Evolutionary conservation across 495 filamentous ascomycete species (phyloP), one percentile per base, ranked within the genome.

Genomic region (Xylaria flabelliformis): DNA sequence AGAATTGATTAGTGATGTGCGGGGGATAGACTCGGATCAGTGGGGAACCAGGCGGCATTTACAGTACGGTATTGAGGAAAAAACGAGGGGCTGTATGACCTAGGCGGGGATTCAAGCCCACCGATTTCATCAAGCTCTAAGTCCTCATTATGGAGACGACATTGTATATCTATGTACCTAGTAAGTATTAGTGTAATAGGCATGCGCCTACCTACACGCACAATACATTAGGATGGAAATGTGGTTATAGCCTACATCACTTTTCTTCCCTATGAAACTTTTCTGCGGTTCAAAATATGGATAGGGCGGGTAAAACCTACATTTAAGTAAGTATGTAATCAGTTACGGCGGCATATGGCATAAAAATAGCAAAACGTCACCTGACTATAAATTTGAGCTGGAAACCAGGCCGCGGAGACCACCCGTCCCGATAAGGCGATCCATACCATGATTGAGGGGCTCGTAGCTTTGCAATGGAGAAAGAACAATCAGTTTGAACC

Each of bases 361-460:
- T 69, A 59, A 69, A 69, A 70, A 59, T 70, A 69, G 55, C 55
- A 69, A 44, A 50, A 24, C 56, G 67, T 70, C 68, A 70, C 68
- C 68, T 70, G 68, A 70, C 68, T 46, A 5, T 32, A 53, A 63
- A 50, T 53, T 29, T 53, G 68, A 70, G 68, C 41, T 41, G 68
- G 68, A 63, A 70, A 70, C 44, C 39, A 69, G 58, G 26, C 64
- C 50, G 46, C 51, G 66, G 66, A 58, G 66, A 5, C 39, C 46
- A 67, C 42, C 66, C 66, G 68, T 63, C 53, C 59, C 21, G 55
- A 69, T 50, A 15, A 44, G 67, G 41, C 53, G 46, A 44, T 34
- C 24, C 39, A 59, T 51, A 42, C n/a, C 17, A 46, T 44, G 7
- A 32, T 55, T 48, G 17, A 26, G 67, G 55, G 24, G 39, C 42